Evolutionary conservation across 2,329 filamentous ascomycete species (phyloP).

Genomic region (Aspergillus sp.): DNA sequence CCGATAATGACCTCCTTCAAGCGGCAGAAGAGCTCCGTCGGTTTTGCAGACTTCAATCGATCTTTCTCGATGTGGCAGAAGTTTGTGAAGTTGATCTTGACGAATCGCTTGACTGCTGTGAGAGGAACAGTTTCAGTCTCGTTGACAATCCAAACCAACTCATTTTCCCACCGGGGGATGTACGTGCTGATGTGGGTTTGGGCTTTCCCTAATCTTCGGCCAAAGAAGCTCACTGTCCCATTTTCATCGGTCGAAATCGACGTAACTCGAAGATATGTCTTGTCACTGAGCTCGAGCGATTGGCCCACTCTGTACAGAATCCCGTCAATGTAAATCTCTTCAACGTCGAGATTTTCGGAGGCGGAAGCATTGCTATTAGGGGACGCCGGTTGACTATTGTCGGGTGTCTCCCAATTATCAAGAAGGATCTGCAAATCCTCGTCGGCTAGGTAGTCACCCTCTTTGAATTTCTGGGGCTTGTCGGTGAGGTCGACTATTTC

Average conservation of each 20-base stretch:
- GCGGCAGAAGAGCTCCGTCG: slow-evolving; percentile 30
- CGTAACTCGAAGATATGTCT: slow-evolving; percentile 41
- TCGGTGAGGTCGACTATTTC: not conserved
- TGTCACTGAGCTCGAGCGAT: slow-evolving; percentile 37
- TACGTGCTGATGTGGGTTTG: slow-evolving; percentile 28
- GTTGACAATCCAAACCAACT: slow-evolving; percentile 44
- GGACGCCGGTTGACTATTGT: not conserved
- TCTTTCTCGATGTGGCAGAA: slow-evolving; percentile 22
- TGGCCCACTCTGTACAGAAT: slow-evolving; percentile 26
- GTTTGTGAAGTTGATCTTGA: slow-evolving; percentile 57
- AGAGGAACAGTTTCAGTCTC: slow-evolving; percentile 44
- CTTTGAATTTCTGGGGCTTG: not conserved
- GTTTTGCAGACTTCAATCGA: slow-evolving; percentile 26
- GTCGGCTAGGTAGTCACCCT: not conserved
- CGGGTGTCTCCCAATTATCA: too few relatives aligned
- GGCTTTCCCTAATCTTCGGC: slow-evolving; percentile 34
- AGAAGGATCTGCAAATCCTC: not conserved
- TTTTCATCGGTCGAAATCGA: slow-evolving; percentile 23
- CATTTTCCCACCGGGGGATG: slow-evolving; percentile 40
- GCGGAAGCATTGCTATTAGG: not conserved
- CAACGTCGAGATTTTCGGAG: slow-evolving; percentile 1
- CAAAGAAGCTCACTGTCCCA: slow-evolving; percentile 32
- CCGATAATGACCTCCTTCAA: slow-evolving; percentile 25
- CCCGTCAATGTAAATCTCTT: slow-evolving; percentile 17
- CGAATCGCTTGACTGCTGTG: slow-evolving; percentile 36